Evolutionary conservation across 2,329 filamentous ascomycete species (phyloP).

Genomic region (Trichoderma sp.): DNA sequence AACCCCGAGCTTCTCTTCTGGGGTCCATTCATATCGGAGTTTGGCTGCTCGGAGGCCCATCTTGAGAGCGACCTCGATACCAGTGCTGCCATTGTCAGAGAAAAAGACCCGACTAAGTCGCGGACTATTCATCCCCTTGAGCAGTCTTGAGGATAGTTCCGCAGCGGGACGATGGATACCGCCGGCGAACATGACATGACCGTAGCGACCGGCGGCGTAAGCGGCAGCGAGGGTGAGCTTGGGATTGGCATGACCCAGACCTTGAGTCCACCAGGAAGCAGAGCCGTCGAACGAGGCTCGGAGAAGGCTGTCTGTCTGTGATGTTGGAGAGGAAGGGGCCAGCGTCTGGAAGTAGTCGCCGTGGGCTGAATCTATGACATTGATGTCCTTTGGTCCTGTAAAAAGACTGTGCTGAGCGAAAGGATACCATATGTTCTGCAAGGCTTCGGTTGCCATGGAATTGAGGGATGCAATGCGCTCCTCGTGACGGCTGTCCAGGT

Average conservation of each 20-base stretch:
- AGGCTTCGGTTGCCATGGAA: slow-evolving; percentile 61
- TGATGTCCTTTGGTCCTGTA: slow-evolving; percentile 58
- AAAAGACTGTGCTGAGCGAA: slow-evolving; percentile 78
- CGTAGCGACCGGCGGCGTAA: slow-evolving; percentile 80
- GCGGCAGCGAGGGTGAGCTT: slow-evolving; percentile 72
- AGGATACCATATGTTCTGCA: slow-evolving; percentile 76
- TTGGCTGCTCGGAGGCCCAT: slow-evolving; percentile 76
- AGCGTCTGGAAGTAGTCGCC: slow-evolving; percentile 74
- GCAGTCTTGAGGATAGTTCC: slow-evolving; percentile 64
- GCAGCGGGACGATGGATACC: slow-evolving; percentile 79
- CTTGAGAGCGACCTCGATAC: slow-evolving; percentile 80
- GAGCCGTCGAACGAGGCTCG: slow-evolving; percentile 76
- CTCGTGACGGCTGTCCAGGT: slow-evolving; percentile 55
- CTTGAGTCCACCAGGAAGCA: slow-evolving; percentile 91
- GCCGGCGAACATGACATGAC: slow-evolving; percentile 85
- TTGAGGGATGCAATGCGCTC: slow-evolving; percentile 60
- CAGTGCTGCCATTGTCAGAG: slow-evolving; percentile 82
- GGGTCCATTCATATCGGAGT: slow-evolving; percentile 65
- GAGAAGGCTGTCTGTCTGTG: slow-evolving; percentile 25
- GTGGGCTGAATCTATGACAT: slow-evolving; percentile 77
- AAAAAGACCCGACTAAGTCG: slow-evolving; percentile 74
- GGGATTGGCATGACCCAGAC: slow-evolving; percentile 77
- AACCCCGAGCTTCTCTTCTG: slow-evolving; percentile 61
- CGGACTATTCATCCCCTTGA: slow-evolving; percentile 61
- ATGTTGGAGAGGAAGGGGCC: not conserved